Evolutionary conservation across 768 basidiomycete genomes (phyloP), one percentile per base, ranked within the genome.

Genomic region (Brasilioporus rufonigricans): DNA sequence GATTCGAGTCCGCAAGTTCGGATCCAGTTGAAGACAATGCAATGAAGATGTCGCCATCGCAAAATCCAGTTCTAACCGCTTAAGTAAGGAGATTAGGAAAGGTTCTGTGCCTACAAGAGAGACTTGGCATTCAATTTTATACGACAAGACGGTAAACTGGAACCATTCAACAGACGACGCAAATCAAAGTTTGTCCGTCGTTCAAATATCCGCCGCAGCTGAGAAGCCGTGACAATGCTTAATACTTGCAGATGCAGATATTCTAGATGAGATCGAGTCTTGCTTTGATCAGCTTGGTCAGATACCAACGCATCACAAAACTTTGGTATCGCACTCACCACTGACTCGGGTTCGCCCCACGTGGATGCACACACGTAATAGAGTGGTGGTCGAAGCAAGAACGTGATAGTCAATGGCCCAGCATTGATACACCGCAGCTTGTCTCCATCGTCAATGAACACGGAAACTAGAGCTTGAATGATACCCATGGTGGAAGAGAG

Each of bases 291-390:
- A 77, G 70, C 55, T 64, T 73, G 65, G 76, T 57, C 62, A 57
- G 60, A 44, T 54, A 49, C 47, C 44, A 49, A 46, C 24, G 43
- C 24, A 32, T 32, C 43, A 35, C 43, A 29, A 29, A 44, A 19
- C 23, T 9, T 26, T 26, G 24, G 16, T 18, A 39, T 18, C 33
- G 53, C 48, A 77, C 92, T 74, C 74, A 98, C 95, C 59, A 98
- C 87, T 57, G 89, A 91, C 72, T 98, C 97, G 0, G 97, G 96
- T 71, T 98, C 97, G 13, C 91, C 91, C 91, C 92, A 96, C 12
- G 88, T 85, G 21, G 93, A 94, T 13, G 85, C 86, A 58, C 91
- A 95, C 27, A 87, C 93, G 64, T 95, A 91, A 71, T 98, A 98
- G 19, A 99, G 73, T 4, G 97, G 97, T 7, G 91, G 68, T 29